A percentile compares a stretch with the other conserved stretches of the same genome.
Evolutionary conservation across 2,329 filamentous ascomycete species (phyloP).

Genomic region (Mycocentrospora acerina): DNA sequence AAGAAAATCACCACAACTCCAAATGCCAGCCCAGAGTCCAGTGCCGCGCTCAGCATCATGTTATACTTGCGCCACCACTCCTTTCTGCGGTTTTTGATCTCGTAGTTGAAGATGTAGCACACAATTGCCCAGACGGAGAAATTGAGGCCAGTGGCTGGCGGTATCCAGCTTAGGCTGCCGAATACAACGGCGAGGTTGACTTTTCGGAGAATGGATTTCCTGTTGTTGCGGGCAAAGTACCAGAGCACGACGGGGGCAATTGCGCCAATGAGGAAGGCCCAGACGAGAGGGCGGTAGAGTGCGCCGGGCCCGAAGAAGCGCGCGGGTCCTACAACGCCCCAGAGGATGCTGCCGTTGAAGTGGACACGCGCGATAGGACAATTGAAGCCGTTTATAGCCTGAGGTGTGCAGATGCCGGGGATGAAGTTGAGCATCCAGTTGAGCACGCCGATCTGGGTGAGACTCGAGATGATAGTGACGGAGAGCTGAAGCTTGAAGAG

Average conservation of each 20-base stretch:
- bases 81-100: slow-evolving; percentile 66
- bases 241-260: slow-evolving; percentile 73
- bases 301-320: slow-evolving; percentile 79
- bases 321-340: slow-evolving; percentile 81
- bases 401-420: slow-evolving; percentile 71
- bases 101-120: slow-evolving; percentile 80
- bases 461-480: slow-evolving; percentile 71
- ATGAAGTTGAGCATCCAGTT: slow-evolving; percentile 90
- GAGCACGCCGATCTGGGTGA: slow-evolving; percentile 80
- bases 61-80: slow-evolving; percentile 92
- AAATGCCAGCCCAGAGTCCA: slow-evolving; percentile 81
- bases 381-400: slow-evolving; percentile 84
- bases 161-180: slow-evolving; percentile 82
- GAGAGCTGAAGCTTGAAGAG: slow-evolving; percentile 77
- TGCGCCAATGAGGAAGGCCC: slow-evolving; percentile 78
- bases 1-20: slow-evolving; percentile 85
- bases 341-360: slow-evolving; percentile 87
- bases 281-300: slow-evolving; percentile 74
- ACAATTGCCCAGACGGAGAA: slow-evolving; percentile 86
- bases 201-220: slow-evolving; percentile 67
- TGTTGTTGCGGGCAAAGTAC: slow-evolving; percentile 62
- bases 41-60: slow-evolving; percentile 80
- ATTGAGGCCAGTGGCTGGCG: slow-evolving; percentile 78
- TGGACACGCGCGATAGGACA: slow-evolving; percentile 85
- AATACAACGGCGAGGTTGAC: slow-evolving; percentile 83